Evolutionary conservation across 352 stramenopile species (phyloP).

Genomic region (Pythium dissotocum): DNA sequence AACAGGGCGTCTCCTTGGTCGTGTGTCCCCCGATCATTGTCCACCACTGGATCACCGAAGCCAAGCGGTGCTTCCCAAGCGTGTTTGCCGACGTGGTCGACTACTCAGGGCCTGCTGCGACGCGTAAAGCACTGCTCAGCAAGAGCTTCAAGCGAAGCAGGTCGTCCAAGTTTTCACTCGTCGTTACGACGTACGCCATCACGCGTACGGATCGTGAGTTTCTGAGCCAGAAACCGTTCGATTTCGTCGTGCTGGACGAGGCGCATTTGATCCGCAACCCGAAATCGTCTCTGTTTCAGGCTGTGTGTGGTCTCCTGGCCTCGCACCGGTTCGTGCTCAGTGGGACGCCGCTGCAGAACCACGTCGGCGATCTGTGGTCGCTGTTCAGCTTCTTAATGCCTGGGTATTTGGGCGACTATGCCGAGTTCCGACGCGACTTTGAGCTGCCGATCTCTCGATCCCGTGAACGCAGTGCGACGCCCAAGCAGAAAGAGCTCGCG

Average conservation of each 20-base stretch:
- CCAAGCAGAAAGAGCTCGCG: conserved; percentile 74
- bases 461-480: conserved; percentile 55
- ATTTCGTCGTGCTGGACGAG: conserved; percentile 95
- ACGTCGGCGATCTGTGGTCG: conserved; percentile 96
- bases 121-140: conserved; percentile 45
- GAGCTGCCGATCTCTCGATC: conserved; percentile 64
- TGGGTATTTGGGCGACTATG: conserved; percentile 93
- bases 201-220: conserved; percentile 83
- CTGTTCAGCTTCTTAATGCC: conserved; percentile 98
- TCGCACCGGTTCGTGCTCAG: conserved; percentile 93
- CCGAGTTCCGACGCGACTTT: conserved; percentile 58
- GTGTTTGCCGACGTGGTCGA: conserved; percentile 72
- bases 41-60: conserved; percentile 94
- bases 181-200: conserved; percentile 87
- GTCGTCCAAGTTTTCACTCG: conserved; percentile 34
- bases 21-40: conserved; percentile 95
- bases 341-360: conserved; percentile 98
- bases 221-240: conserved; percentile 31
- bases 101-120: conserved; percentile 63
- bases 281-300: conserved; percentile 84
- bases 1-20: conserved; percentile 52
- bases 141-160: conserved; percentile 18
- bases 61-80: conserved; percentile 76
- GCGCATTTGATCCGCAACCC: conserved; percentile 97
- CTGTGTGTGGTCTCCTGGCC: conserved; percentile 77